phyloP scores from a whole-genome alignment of 208 protist species.

The Crithidia expoeki region DNA sequence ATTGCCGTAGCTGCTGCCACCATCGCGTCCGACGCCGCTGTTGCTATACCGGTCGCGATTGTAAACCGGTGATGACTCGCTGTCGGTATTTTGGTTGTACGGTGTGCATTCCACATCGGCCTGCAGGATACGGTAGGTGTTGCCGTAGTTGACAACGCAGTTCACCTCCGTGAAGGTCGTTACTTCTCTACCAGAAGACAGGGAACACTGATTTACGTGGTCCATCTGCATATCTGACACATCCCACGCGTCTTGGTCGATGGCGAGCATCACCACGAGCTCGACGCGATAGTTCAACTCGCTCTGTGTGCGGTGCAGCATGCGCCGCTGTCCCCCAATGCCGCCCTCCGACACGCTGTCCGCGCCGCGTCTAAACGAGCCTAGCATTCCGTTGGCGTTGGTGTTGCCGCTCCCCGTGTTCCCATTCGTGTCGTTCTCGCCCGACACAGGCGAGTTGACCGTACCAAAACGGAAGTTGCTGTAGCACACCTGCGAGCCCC shows the following conservation, averaged over 20 bases:
- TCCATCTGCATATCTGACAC: constrained; percentile 68
- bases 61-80: constrained; percentile 14
- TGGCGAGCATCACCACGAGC: constrained; percentile 60
- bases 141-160: constrained; percentile 62
- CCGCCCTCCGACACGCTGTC: constrained; percentile 22
- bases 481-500: constrained; percentile 75
- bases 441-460: constrained; percentile 13
- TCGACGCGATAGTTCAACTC: constrained; percentile 57
- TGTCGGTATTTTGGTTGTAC: constrained; percentile 16
- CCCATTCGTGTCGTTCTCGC: constrained; percentile 16
- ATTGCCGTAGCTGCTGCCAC: constrained; percentile 32
- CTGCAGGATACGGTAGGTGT: constrained; percentile 25
- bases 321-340: background rate
- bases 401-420: background rate
- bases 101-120: constrained; percentile 33
- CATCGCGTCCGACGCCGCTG: constrained; percentile 23
- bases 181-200: constrained; percentile 65
- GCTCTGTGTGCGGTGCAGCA: constrained; percentile 5
- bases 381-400: background rate
- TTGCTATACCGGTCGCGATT: constrained; percentile 27
- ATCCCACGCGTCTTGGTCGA: constrained; percentile 77
- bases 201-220: constrained; percentile 72
- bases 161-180: constrained; percentile 60
- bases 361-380: constrained; percentile 13
- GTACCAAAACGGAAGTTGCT: constrained; percentile 60